Evolutionary conservation across 1,284 basidiomycete species (phyloP), one percentile per base, ranked within the genome.

Genomic region (Apiotrichum mycotoxinovorans): DNA sequence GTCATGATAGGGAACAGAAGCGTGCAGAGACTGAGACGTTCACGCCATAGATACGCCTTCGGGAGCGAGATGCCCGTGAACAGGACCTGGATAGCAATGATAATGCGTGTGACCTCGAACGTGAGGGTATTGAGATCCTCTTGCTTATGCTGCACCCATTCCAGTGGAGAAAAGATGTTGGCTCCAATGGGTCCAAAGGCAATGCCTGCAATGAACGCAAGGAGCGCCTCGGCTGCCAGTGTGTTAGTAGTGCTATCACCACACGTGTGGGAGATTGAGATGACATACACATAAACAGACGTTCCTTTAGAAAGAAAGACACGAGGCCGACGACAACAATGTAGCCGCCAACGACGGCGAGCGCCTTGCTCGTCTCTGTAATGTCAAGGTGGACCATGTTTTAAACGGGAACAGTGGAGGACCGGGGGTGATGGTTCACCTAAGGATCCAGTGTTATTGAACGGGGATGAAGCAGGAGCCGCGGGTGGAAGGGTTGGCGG

Each of bases 21-120:
- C 66, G 91, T 89, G 52, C 86, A 81, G 4, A 98, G 75, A 63
- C 88, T 90, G 65, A 83, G 84, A 89, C 91, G 94, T 72, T 98
- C 92, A 30, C 83, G 83, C 34, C 81, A 79, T 79, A 97, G 87
- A 75, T 97, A 98, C 3, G 72, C 73, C 77, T 91, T 93, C 15
- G 92, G 92, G 59, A 96, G 79, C 64, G 94, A 87, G 40, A 98
- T 94, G 4, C 95, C 95, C 54, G 96, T 91, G 37, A 95, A 93
- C 69, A 98, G 95, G 3, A 98, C 95, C 51, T 94, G 93, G 57
- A 98, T 89, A 3, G 92, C 95, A 46, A 98, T 86, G 53, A 98
- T 88, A 60, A 98, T 85, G 9, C 95, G 84, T 25, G 91, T 91
- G 70, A 98, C 82, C 76, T 98, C 91, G 58, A 88, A 81, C 0